Percentiles rank a stretch among this genome's conserved stretches.
Evolutionary conservation across 2,329 filamentous ascomycete genomes (phyloP).

Genomic region (Cladosporium sp.): DNA sequence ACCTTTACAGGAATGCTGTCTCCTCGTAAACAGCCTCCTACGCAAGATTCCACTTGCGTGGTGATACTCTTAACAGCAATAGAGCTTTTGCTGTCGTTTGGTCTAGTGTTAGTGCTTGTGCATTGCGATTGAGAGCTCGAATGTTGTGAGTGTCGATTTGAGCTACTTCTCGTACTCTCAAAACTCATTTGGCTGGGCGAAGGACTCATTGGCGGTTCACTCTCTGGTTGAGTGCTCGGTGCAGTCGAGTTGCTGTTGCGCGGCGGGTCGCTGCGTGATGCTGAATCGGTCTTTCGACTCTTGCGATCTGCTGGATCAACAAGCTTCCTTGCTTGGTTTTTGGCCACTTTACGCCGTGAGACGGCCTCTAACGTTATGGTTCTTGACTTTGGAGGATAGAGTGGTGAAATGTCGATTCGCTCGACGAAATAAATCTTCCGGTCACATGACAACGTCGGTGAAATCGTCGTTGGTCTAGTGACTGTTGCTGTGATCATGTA

Average conservation of each 20-base stretch:
- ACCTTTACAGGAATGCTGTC: slow-evolving; percentile 77
- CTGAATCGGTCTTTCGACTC: slow-evolving; percentile 21
- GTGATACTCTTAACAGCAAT: slow-evolving; percentile 75
- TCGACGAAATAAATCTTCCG: slow-evolving; percentile 75
- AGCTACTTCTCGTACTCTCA: slow-evolving; percentile 31
- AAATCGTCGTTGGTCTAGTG: slow-evolving; percentile 81
- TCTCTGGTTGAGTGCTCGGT: slow-evolving; percentile 26
- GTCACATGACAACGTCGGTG: slow-evolving; percentile 73
- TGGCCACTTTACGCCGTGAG: slow-evolving; percentile 63
- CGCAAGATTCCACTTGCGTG: slow-evolving; percentile 75
- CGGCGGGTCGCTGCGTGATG: slow-evolving; percentile 19
- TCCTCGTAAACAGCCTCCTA: slow-evolving; percentile 78
- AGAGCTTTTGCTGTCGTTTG: slow-evolving; percentile 47
- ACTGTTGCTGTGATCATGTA: slow-evolving; percentile 88
- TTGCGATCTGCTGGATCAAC: slow-evolving; percentile 24
- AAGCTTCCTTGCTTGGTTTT: slow-evolving; percentile 42
- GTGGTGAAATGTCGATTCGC: slow-evolving; percentile 74
- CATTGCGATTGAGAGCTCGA: slow-evolving; percentile 37
- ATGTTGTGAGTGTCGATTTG: slow-evolving; percentile 43
- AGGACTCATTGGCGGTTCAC: slow-evolving; percentile 36
- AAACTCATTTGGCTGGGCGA: slow-evolving; percentile 45
- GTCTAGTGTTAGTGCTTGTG: slow-evolving; percentile 45
- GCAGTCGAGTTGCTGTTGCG: slow-evolving; percentile 26
- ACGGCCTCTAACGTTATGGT: slow-evolving; percentile 86
- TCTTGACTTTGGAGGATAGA: slow-evolving; percentile 69